Evolutionary conservation across 192 early-diverging fungal species (phyloP), one percentile per base, ranked within the genome.

Genomic region (Backusella westeae): DNA sequence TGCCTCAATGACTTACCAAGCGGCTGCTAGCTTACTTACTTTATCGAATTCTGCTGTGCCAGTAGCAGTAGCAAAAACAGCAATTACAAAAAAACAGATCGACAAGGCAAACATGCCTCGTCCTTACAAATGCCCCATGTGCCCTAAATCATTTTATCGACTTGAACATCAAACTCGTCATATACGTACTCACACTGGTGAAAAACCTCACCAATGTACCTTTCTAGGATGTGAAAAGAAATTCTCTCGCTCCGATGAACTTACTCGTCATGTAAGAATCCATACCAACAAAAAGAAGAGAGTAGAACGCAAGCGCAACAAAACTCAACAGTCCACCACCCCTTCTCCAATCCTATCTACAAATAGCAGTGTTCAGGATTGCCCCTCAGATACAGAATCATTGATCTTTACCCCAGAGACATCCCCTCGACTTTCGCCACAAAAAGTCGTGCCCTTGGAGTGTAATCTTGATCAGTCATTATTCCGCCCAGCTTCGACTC

Each of bases 181-280:
- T 74, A 89, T 93, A 63, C 89, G 92, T 80, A 94, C 92, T 4
- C 94, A 96, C 79, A 96, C 94, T 0, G 94, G 94, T 63, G 94
- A 96, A 82, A 90, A 91, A 66, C 94, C 94, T 4, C 91, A 94
- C 77, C 83, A 84, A 26, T 96, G 94, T 81, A 88, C 87, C 36
- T 90, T 90, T 72, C 86, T 89, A 34, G 91, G 91, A 73, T 96
- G 94, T 80, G 89, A 90, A 73, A 93, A 93, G 82, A 89, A 88
- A 36, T 96, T 96, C 77, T 91, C 91, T 29, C 86, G 93, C 49
- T 91, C 89, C 6, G 92, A 93, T 78, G 94, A 95, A 81, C 86
- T 95, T 29, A 93, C 92, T 6, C 86, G 94, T 42, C 94, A 95
- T 80, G 77, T 81, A 67, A 82, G 89, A 52, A 88, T 86, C 44